Conservation (phyloP, 2,329 filamentous ascomycete genomes). For the Lecanicillium sp. region DNA sequence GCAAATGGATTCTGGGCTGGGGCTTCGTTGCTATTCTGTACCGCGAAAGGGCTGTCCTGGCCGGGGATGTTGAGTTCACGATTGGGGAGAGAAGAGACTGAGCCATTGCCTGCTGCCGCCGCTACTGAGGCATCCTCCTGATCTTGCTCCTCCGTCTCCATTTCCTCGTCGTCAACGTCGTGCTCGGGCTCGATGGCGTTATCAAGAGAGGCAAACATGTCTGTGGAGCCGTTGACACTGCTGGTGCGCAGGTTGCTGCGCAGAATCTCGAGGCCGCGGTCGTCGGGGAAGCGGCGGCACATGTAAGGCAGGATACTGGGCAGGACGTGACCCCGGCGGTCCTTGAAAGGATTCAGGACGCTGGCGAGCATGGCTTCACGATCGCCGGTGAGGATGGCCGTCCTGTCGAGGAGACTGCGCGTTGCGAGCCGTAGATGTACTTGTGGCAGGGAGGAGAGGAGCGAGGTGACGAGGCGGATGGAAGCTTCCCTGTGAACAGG, state of each 20-base stretch:
- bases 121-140: conserved; percentile 14
- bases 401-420: conserved; percentile 71
- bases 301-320: conserved; percentile 77
- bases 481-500: conserved; percentile 49
- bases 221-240: conserved; percentile 16
- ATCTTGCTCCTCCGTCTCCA: conserved; percentile 25
- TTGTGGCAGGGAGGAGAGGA: conserved; percentile 58
- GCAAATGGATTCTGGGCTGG: conserved; percentile 10
- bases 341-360: conserved; percentile 67
- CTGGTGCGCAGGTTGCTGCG: conserved; percentile 47
- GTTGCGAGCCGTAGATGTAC: conserved; percentile 61
- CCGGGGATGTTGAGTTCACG: conserved; percentile 17
- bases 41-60: conserved; percentile 28
- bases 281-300: conserved; percentile 53
- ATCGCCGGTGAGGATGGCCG: conserved; percentile 63
- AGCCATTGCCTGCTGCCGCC: not conserved
- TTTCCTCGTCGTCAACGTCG: conserved; percentile 27
- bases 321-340: conserved; percentile 54
- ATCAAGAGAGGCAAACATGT: conserved; percentile 19
- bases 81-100: conserved; percentile 2
- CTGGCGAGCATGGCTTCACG: conserved; percentile 72
- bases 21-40: conserved; percentile 14
- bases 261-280: conserved; percentile 64
- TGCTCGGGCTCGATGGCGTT: conserved; percentile 29
- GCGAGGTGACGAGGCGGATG: conserved; percentile 48